Conservation (phyloP, 768 basidiomycete genomes). For the Symmetrospora coprosmae region DNA sequence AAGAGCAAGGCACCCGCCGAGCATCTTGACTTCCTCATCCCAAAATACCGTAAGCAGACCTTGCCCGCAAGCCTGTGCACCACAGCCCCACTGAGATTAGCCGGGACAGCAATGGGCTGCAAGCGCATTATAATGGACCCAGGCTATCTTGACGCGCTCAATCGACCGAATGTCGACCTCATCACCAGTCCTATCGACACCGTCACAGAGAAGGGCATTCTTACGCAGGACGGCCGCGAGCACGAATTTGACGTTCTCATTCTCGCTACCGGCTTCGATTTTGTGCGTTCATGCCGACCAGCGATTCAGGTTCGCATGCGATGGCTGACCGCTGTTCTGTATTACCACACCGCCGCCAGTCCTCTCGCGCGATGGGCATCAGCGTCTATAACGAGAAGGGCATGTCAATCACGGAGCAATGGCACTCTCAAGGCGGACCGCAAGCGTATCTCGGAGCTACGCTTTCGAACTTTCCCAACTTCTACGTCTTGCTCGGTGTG, state of each 20-base stretch:
- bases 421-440: constrained; percentile 18
- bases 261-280: constrained; percentile 9
- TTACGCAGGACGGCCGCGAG: neutral
- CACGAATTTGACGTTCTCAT: constrained; percentile 20
- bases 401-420: neutral
- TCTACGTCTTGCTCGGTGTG: constrained; percentile 18
- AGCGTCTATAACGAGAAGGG: neutral
- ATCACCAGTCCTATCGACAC: constrained; percentile 15
- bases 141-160: constrained; percentile 16
- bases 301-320: too few species aligned
- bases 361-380: neutral
- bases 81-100: too few species aligned
- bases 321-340: neutral
- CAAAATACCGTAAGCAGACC: constrained; percentile 12
- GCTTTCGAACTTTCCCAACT: constrained; percentile 14
- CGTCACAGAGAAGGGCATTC: constrained; percentile 18
- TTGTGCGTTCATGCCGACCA: neutral
- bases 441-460: constrained; percentile 24
- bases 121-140: constrained; percentile 14
- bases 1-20: constrained; percentile 23
- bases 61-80: constrained; percentile 15
- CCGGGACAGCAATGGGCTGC: too few species aligned
- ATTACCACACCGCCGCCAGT: too few species aligned
- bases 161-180: constrained; percentile 18
- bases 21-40: constrained; percentile 26